Percentiles rank a stretch among this genome's conserved stretches.
These are phyloP conservation scores for Fistulinella cinereoalba DNA, from an alignment of 1,284 basidiomycete species.

Conservation along the genomic window DNA sequence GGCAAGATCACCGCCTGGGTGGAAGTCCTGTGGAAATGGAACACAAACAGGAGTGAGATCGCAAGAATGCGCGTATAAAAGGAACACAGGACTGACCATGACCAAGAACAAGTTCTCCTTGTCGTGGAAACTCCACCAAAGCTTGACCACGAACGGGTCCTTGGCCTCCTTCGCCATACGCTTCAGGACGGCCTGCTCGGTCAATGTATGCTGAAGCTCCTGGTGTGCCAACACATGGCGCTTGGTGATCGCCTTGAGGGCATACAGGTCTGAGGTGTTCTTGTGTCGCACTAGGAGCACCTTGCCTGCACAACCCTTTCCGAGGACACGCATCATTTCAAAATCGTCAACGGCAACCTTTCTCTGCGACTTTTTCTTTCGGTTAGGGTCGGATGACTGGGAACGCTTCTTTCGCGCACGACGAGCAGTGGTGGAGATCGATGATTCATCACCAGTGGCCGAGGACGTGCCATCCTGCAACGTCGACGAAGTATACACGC, in stretches of 20 bases:
- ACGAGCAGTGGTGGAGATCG: slow-evolving; percentile 52
- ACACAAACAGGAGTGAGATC: slow-evolving; percentile 14
- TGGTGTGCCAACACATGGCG: slow-evolving; percentile 93
- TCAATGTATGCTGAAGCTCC: slow-evolving; percentile 92
- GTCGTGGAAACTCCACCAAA: slow-evolving; percentile 97
- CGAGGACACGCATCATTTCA: slow-evolving; percentile 93
- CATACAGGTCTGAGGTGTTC: slow-evolving; percentile 69
- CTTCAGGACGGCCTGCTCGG: slow-evolving; percentile 91
- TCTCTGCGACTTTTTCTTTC: slow-evolving; percentile 54
- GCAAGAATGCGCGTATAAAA: slow-evolving; percentile 17
- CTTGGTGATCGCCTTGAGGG: slow-evolving; percentile 96
- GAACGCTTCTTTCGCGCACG: slow-evolving; percentile 55
- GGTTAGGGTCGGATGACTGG: slow-evolving; percentile 49
- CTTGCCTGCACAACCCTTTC: slow-evolving; percentile 95
- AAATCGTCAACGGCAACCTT: slow-evolving; percentile 87
- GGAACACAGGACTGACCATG: slow-evolving; percentile 52
- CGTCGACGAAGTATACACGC: slow-evolving; percentile 47
- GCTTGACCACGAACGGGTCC: slow-evolving; percentile 91
- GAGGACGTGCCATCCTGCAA: slow-evolving; percentile 49
- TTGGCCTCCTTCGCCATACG: slow-evolving; percentile 78
- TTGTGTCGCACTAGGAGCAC: slow-evolving; percentile 85
- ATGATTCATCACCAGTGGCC: slow-evolving; percentile 59
- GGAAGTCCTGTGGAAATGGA: slow-evolving; percentile 70
- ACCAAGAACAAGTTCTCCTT: slow-evolving; percentile 91
- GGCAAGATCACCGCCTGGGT: slow-evolving; percentile 93